Evolutionary conservation across 371 early-diverging fungal species (phyloP), one percentile per base, ranked within the genome.

Genomic region (Mortierella sp.): DNA sequence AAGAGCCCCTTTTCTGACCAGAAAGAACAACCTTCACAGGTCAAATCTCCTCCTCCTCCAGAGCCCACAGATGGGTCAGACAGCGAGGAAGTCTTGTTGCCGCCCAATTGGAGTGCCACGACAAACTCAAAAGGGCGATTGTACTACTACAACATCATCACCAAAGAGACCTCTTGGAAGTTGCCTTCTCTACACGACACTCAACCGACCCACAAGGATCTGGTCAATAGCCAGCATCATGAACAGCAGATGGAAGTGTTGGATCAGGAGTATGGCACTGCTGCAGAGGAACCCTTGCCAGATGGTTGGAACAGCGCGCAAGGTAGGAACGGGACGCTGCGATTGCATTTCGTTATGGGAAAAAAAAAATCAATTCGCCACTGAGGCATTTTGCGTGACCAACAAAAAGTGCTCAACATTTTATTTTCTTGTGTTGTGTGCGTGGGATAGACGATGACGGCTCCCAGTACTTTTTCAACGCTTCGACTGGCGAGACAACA

Each of bases 381-480:
- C 34, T 7, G 58, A 58, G 34, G 58, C 34, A 58, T 58, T 55
- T 34, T 58, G 58, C 6, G 34, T 58, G 55, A 4, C 58, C 10
- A 55, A 16, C 16, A 29, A 58, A 58, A 58, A 58, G 4, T 55
- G 58, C 58, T 58, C 67, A 37, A 13, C 7, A 48, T 66, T 63
- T 61, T 44, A n/a, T 50, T 40, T 43, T 40, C 29, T 16, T n/a
- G 11, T 47, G 64, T 47, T 47, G 37, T 19, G 19, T 53, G 53
- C 19, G 63, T 45, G 44, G 31, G 53, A 44, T 73, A 88, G 87
- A 88, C 67, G 80, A 88, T 39, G 77, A 85, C 41, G 90, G 91
- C 4, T 80, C 86, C 3, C 82, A 79, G 37, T 90, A 89, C 53
- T 91, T 88, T 79, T 91, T 91, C 55, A 89, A 91, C 47, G 81